These are phyloP conservation scores for Claviceps maximensis DNA, from an alignment of 2,329 filamentous ascomycete species.

Conservation along the genomic window DNA sequence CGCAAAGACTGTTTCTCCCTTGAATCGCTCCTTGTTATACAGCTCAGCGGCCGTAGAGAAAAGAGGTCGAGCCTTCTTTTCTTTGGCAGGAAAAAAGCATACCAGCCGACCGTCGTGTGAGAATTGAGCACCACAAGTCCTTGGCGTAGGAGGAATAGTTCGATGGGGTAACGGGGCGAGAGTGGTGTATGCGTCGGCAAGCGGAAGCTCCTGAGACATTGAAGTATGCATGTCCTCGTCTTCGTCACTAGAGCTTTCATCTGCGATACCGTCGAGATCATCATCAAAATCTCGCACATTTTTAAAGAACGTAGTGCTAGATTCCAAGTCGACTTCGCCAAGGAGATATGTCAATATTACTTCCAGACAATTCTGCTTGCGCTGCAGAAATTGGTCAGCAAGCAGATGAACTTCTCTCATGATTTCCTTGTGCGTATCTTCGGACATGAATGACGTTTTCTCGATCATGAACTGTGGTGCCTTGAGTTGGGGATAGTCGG, in stretches of 20 bases:
- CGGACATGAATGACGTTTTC: constrained; percentile 48
- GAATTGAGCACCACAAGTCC: constrained; percentile 48
- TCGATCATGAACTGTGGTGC: constrained; percentile 47
- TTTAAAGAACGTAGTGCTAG: constrained; percentile 48
- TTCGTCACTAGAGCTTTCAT: constrained; percentile 78
- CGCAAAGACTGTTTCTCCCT: constrained; percentile 42
- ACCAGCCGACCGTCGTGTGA: constrained; percentile 49
- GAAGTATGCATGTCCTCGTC: constrained; percentile 45
- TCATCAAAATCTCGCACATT: constrained; percentile 51
- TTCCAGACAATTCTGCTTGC: constrained; percentile 48
- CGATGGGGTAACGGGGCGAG: constrained; percentile 38
- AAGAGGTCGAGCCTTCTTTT: constrained; percentile 41
- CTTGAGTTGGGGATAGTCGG: constrained; percentile 43
- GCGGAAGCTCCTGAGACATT: constrained; percentile 49
- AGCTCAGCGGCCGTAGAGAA: constrained; percentile 34
- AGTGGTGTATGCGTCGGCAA: constrained; percentile 38
- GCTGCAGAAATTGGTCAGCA: constrained; percentile 39
- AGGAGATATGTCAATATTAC: constrained; percentile 49
- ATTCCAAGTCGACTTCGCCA: constrained; percentile 47
- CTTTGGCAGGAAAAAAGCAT: constrained; percentile 58
- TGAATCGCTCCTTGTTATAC: constrained; percentile 33
- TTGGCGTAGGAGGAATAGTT: constrained; percentile 40
- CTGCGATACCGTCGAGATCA: constrained; percentile 41
- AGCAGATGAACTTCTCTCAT: constrained; percentile 44
- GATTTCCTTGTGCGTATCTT: constrained; percentile 36